phyloP scores from a whole-genome alignment of 345 rosid species.

The Orychophragmus violaceus region DNA sequence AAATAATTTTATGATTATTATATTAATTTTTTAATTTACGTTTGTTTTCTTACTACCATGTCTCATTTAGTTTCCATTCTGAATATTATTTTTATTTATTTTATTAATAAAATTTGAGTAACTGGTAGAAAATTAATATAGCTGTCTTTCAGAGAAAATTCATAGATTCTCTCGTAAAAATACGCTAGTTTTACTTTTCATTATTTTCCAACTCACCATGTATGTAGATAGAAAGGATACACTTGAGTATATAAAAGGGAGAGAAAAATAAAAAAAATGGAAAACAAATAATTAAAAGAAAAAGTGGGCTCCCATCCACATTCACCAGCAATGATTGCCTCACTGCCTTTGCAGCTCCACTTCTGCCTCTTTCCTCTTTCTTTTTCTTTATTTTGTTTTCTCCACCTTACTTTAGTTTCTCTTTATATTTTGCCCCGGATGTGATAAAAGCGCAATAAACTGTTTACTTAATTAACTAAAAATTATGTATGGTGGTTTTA shows the following conservation, averaged over 20 bases:
- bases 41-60: no score
- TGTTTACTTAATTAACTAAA: background rate
- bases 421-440: background rate
- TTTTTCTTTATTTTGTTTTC: constrained; percentile 10
- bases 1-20: no score
- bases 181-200: background rate
- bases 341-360: constrained; percentile 37
- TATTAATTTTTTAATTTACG: no score
- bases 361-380: constrained; percentile 23
- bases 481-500: background rate
- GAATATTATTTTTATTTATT: background rate
- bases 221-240: background rate
- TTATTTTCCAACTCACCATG: constrained; percentile 1
- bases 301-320: constrained; percentile 41
- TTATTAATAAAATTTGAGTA: background rate
- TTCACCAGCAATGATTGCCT: constrained; percentile 38
- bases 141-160: background rate
- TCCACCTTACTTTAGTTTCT: background rate
- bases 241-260: constrained; percentile 2
- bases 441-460: background rate
- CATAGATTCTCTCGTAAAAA: background rate
- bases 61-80: no score
- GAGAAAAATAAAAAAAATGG: background rate
- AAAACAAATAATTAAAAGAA: constrained; percentile 20
- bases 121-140: background rate